A percentile compares a stretch with the other conserved stretches of the same genome.
Conservation (phyloP, 1,284 basidiomycete genomes). For the Dichomitus squalens region DNA sequence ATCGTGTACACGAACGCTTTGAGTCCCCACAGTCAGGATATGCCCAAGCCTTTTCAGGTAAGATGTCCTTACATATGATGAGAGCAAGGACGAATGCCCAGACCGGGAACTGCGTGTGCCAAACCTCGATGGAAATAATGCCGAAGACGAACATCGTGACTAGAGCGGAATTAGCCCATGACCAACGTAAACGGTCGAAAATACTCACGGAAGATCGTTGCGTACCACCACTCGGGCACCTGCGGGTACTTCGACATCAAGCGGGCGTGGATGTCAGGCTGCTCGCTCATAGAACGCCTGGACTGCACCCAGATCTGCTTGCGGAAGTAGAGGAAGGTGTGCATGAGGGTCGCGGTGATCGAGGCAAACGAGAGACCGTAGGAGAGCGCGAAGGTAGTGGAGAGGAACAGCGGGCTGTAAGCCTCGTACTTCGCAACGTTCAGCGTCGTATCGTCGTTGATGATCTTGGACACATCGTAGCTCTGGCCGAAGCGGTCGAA, state of each 20-base stretch:
- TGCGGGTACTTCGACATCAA: constrained; percentile 75
- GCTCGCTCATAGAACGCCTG: constrained; percentile 66
- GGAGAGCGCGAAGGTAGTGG: constrained; percentile 65
- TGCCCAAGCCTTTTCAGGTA: no score
- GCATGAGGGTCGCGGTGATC: constrained; percentile 63
- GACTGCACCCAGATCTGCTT: constrained; percentile 73
- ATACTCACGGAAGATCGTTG: constrained; percentile 43
- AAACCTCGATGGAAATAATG: constrained; percentile 70
- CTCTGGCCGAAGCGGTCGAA: constrained; percentile 57
- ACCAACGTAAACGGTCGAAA: not conserved
- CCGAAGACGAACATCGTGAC: constrained; percentile 61
- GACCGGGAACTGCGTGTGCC: constrained; percentile 66
- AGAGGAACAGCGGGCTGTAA: constrained; percentile 68
- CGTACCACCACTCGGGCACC: constrained; percentile 80
- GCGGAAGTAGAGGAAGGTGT: constrained; percentile 83
- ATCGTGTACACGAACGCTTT: constrained; percentile 59
- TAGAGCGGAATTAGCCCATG: constrained; percentile 8
- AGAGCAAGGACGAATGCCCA: constrained; percentile 56
- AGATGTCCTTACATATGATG: constrained; percentile 31
- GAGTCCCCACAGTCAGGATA: not conserved
- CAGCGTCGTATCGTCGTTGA: constrained; percentile 53
- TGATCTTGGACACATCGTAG: constrained; percentile 61
- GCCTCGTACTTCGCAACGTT: constrained; percentile 52
- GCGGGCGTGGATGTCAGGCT: constrained; percentile 85
- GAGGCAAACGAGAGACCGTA: constrained; percentile 66